Base-by-base conservation (phyloP, 2,329 filamentous ascomycete species). In the Penicillium oxalicum region DNA sequence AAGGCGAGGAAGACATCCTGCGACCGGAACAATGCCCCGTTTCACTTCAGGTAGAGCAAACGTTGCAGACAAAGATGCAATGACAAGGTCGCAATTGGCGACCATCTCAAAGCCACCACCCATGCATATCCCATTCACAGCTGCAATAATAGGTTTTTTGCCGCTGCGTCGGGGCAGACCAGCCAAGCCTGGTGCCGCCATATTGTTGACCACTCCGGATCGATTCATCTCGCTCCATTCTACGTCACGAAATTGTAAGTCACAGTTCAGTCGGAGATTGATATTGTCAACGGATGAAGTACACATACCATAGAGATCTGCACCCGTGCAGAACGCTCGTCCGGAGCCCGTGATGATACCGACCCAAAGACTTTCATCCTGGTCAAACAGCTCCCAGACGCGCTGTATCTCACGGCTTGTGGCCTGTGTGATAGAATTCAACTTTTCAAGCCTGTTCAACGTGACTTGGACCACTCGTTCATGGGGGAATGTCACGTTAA, bases 101-200 rank as follows among this genome's bases (percentile, higher is more conserved):
- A 81, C 77, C 71, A 90, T 88, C 72, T 91, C 87, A 68, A 87
- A 83, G 1, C 86, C 87, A 45, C 87, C 87, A 33, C 87, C 87
- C 40, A 87, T 76, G 49, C 84, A 87, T 13, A 86, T 72, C 5
- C 87, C 87, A 61, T 90, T 88, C 18, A 91, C 84, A 1, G 87
- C 87, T 1, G 83, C 85, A 27, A 91, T 78, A 47, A 91, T 76
- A 5, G 87, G 87, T 61, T 91, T 91, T 67, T 81, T 82, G 41
- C 86, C 86, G 4, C 69, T 65, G 26, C 86, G 76, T 54, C 86
- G 82, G 46, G 79, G 82, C 29, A 90, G 69, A 0, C 79, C 85
- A 25, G 81, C 84, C 51, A 88, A 86, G 1, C 84, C 85, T 2
- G 71, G 68, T 0, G 72, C 59, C 0, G 72, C 63, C 57, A 66